Evolutionary conservation across 78 protist genomes (phyloP).

Genomic region (Polysphondylium violaceum): DNA sequence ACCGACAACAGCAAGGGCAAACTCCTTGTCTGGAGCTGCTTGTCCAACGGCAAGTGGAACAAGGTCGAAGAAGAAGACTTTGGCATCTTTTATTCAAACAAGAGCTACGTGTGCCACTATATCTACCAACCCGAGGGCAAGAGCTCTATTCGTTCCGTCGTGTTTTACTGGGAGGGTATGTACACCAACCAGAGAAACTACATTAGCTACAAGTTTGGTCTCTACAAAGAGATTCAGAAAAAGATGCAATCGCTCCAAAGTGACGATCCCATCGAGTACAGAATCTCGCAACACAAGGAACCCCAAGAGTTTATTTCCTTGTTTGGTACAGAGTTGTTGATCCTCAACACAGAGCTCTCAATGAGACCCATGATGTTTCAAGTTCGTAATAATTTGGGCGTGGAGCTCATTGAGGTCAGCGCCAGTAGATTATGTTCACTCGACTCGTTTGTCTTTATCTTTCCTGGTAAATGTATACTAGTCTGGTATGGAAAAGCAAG

Average conservation of each 20-base stretch:
- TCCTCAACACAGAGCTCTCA: constrained; percentile 43
- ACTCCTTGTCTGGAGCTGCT: constrained; percentile 33
- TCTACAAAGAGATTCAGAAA: constrained; percentile 63
- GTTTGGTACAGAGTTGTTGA: constrained; percentile 43
- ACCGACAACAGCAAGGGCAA: constrained; percentile 39
- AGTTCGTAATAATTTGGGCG: constrained; percentile 17
- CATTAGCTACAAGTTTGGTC: constrained; percentile 65
- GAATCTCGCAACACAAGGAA: constrained; percentile 62
- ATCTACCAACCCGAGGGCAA: constrained; percentile 59
- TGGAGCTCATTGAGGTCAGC: background rate
- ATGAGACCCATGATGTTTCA: constrained; percentile 67
- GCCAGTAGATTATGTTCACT: constrained; percentile 14
- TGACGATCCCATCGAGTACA: constrained; percentile 64
- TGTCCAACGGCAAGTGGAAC: background rate
- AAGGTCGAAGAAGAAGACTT: constrained; percentile 75
- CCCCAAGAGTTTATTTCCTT: constrained; percentile 40
- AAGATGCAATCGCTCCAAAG: constrained; percentile 51
- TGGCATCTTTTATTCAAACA: constrained; percentile 57
- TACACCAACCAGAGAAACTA: constrained; percentile 22
- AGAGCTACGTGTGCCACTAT: constrained; percentile 51
- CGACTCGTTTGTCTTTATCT: constrained; percentile 41
- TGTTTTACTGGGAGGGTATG: constrained; percentile 68
- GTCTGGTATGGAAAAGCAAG: constrained; percentile 60
- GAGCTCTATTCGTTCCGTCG: constrained; percentile 37
- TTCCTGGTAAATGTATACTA: constrained; percentile 49